Percentiles rank a stretch among this genome's conserved stretches.
phyloP scores from a whole-genome alignment of 129 eudicot species.

The Kitagawia praeruptora region DNA sequence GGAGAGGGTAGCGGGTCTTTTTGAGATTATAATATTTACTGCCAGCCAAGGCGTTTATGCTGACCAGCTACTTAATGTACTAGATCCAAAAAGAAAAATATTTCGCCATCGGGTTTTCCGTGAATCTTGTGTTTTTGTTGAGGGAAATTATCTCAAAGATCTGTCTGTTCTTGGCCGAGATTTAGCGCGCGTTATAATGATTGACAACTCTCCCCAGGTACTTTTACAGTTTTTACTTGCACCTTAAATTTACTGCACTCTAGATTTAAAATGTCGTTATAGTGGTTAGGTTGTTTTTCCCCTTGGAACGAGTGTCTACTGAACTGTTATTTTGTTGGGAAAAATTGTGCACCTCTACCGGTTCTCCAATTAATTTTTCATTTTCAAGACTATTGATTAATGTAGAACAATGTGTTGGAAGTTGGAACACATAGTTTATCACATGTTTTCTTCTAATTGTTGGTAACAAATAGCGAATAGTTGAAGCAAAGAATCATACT shows the following conservation, averaged over 20 bases:
- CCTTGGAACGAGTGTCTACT: not conserved
- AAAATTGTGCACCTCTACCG: not conserved
- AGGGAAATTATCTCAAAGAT: conserved; percentile 94
- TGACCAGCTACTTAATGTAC: conserved; percentile 80
- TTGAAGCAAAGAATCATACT: not conserved
- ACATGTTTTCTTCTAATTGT: not conserved
- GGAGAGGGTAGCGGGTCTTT: conserved; percentile 78
- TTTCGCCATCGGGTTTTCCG: conserved; percentile 96
- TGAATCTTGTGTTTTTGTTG: conserved; percentile 79
- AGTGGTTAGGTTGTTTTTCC: not conserved
- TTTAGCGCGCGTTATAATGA: conserved; percentile 73
- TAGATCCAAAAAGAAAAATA: conserved; percentile 88
- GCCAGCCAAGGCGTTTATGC: conserved; percentile 99
- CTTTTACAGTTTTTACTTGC: conserved; percentile 5
- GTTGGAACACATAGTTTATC: not conserved
- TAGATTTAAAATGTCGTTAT: not conserved
- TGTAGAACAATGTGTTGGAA: not conserved
- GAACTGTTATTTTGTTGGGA: not conserved
- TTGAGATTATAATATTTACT: conserved; percentile 94
- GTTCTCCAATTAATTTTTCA: not conserved
- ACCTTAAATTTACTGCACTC: not conserved
- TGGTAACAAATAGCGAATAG: not conserved
- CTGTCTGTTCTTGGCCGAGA: conserved; percentile 96
- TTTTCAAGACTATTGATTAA: not conserved
- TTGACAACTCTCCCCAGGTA: conserved; percentile 99